A percentile compares a stretch with the other conserved stretches of the same genome.
Conservation (phyloP, 257 asterid genomes). For the Solanum chiquidenum region DNA sequence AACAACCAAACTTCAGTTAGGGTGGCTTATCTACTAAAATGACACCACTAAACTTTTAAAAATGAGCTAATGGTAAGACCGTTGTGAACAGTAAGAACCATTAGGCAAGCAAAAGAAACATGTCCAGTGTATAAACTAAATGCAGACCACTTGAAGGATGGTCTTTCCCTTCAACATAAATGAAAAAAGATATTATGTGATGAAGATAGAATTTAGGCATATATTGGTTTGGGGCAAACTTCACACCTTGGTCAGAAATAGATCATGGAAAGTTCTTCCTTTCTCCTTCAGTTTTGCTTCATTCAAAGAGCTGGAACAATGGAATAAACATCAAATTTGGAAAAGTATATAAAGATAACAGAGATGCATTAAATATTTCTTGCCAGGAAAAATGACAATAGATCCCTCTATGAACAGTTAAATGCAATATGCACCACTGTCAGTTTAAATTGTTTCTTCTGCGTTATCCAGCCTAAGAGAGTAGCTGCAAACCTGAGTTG, state of each 20-base stretch:
- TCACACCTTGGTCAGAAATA: constrained; percentile 84
- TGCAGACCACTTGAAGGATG: background rate
- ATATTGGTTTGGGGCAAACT: background rate
- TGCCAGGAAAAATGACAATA: background rate
- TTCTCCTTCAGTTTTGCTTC: constrained; percentile 90
- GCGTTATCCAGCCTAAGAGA: background rate
- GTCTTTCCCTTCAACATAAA: background rate
- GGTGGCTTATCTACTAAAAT: background rate
- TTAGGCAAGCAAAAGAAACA: background rate
- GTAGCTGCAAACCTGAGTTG: constrained; percentile 65
- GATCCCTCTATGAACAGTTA: background rate
- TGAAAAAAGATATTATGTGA: background rate
- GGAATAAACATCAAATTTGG: constrained; percentile 4
- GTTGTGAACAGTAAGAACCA: background rate
- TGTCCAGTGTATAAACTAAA: background rate
- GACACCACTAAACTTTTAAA: background rate
- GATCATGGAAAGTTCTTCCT: constrained; percentile 80
- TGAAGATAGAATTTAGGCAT: constrained; percentile 3
- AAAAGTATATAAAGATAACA: background rate
- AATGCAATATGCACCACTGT: background rate
- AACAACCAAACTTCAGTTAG: constrained; percentile 26
- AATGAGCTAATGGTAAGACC: background rate
- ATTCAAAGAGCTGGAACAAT: constrained; percentile 67
- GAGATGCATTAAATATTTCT: background rate
- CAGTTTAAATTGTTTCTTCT: background rate